Evolutionary conservation across 345 rosid genomes (phyloP), one percentile per base, ranked within the genome.

Genomic region (Reutealis trisperma): DNA sequence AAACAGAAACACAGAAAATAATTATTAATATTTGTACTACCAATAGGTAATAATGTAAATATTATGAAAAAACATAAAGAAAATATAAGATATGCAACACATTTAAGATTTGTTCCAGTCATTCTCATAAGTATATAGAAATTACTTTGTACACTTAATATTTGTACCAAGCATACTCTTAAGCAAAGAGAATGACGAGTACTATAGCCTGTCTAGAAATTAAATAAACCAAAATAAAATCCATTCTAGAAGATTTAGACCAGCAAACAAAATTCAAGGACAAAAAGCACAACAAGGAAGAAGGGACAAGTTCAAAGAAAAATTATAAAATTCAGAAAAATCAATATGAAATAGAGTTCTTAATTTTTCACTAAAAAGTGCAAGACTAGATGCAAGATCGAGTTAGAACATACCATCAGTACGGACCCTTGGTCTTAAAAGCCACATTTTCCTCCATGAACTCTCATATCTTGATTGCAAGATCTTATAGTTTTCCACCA

Each of bases 381-480:
- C 47, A 58, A 65, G 51, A 58, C 25, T 12, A 37, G 9, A 70
- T 16, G 71, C 45, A 64, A 19, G 21, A 42, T 59, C 27, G 58
- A 73, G 65, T n/a, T 51, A 41, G 7, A 75, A 73, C 78, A 78
- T 82, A 92, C 99, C 99, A 90, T 95, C 98, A 45, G 90, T 87
- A n/a, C 99, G 94, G 72, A 93, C 86, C 82, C 98, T 86, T 67
- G 99, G 94, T 82, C 99, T 90, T 49, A 83, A 82, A 73, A 95
- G 93, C 99, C 99, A 93, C 99, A 95, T 95, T 86, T 93, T 95
- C 84, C 94, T 92, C 99, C 98, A 95, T 13, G 99, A 95, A 63
- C 98, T 94, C 73, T 89, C 92, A 72, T 90, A 90, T 34, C 81
- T 89, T 57, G 90, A 88, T 85, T 92, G 99, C 88, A 95, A 88